Evolutionary conservation across 1,284 basidiomycete genomes (phyloP), one percentile per base, ranked within the genome.

Genomic region (Coniophora puteana): DNA sequence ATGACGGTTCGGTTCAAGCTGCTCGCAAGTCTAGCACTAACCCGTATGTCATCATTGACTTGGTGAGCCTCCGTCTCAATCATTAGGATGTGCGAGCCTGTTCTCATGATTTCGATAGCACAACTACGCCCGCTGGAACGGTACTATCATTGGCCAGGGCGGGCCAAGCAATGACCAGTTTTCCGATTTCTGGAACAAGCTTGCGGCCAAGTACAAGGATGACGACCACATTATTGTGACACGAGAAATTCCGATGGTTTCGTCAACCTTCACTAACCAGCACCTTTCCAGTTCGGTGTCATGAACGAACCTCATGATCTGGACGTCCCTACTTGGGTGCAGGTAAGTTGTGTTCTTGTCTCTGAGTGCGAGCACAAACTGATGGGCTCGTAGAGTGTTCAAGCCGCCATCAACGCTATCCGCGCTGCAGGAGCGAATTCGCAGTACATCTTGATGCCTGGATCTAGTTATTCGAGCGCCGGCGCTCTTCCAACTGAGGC

Each of bases 251-350:
- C n/a, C n/a, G n/a, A n/a, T n/a, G n/a, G n/a, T n/a, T n/a, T n/a
- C n/a, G n/a, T n/a, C n/a, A n/a, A n/a, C n/a, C n/a, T n/a, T n/a
- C n/a, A n/a, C n/a, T n/a, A n/a, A n/a, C n/a, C n/a, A n/a, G n/a
- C n/a, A n/a, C n/a, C n/a, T n/a, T n/a, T n/a, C n/a, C n/a, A n/a
- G 60, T 65, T 64, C 46, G 68, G 69, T 40, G 53, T 72, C 52
- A 76, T 76, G 73, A 76, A 76, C 51, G 73, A 76, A 53, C 72
- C 72, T 11, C 73, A 76, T 51, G 72, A 74, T 48, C 47, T 74
- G 22, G 62, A 62, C 14, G 48, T 72, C 26, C 51, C 64, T 7
- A 63, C 61, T 29, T 76, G 74, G 74, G 71, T 64, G 3, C 52
- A 56, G 38, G 29, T 31, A 31, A 31, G 29, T 6, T 18, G 8